A percentile compares a stretch with the other conserved stretches of the same genome.
These are phyloP conservation scores for Flaveria sonorensis DNA, from an alignment of 129 eudicot species.

Conservation along the genomic window DNA sequence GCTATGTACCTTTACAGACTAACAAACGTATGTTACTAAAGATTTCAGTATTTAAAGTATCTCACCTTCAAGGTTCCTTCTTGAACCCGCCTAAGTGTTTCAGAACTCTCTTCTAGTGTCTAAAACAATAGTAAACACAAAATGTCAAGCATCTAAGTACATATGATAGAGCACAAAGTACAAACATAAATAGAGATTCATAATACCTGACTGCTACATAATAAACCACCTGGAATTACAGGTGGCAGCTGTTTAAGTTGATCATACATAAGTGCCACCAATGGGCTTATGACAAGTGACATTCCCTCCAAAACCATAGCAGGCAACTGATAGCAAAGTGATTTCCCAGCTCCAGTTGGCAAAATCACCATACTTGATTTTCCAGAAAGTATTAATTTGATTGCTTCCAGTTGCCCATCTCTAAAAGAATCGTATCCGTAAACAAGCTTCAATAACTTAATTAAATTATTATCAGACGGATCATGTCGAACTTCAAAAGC, in stretches of 20 bases:
- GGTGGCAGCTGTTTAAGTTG: slow-evolving; percentile 85
- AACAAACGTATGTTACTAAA: not conserved
- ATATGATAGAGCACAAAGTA: slow-evolving; percentile 16
- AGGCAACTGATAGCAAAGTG: slow-evolving; percentile 92
- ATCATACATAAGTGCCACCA: slow-evolving; percentile 92
- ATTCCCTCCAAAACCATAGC: slow-evolving; percentile 78
- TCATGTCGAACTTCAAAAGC: slow-evolving; percentile 61
- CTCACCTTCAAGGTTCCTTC: slow-evolving; percentile 81
- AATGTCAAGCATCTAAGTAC: slow-evolving; percentile 8
- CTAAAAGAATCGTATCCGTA: slow-evolving; percentile 85
- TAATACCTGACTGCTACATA: slow-evolving; percentile 82
- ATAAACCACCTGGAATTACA: slow-evolving; percentile 70
- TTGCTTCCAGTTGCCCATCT: slow-evolving; percentile 81
- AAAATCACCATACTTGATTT: slow-evolving; percentile 84
- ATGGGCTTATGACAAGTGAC: slow-evolving; percentile 88
- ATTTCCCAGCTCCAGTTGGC: slow-evolving; percentile 98
- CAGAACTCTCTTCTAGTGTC: slow-evolving; percentile 73
- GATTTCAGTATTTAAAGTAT: not conserved
- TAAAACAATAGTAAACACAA: slow-evolving; percentile 34
- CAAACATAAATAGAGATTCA: not conserved
- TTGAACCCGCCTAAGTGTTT: slow-evolving; percentile 62
- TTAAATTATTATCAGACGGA: slow-evolving; percentile 73
- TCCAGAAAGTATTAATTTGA: slow-evolving; percentile 74
- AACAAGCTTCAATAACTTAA: slow-evolving; percentile 67
- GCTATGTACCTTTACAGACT: not conserved